Evolutionary conservation across 371 early-diverging fungal genomes (phyloP), one percentile per base, ranked within the genome.

Genomic region (Smittium mucronatum): DNA sequence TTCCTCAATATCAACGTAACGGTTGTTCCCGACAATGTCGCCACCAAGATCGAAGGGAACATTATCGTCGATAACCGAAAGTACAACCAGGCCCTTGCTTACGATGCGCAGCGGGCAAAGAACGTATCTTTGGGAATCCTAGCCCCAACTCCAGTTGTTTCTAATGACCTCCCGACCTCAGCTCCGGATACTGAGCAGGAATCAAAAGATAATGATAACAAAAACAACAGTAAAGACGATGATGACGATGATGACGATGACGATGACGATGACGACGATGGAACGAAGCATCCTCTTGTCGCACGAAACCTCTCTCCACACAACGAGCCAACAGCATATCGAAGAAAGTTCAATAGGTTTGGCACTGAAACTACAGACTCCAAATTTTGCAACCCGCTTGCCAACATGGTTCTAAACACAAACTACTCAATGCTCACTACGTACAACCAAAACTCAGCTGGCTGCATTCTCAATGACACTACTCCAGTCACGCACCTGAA

Each of bases 171-270:
- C 5, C 36, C 32, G 34, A 65, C n/a, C 2, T 31, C 34, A 65
- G 34, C n/a, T 32, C 21, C n/a, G 21, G 32, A n/a, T 11, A 15
- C 28, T 63, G 32, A 57, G 17, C 17, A 17, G 17, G n/a, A 63
- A 63, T 17, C 8, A 8, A 8, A 32, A 32, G 11, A 63, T 30
- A n/a, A 16, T 16, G 17, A 57, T 17, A 17, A 57, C 57, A 17
- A 57, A 57, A 61, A n/a, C 28, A 30, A 28, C 63, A 61, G 11
- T 61, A 32, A 61, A 30, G n/a, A 61, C 47, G 47, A 61, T 30
- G 32, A 32, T 5, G 34, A 36, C n/a, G 36, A 65, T n/a, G 34
- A 34, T n/a, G 11, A 33, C n/a, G 34, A 34, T 34, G 34, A 65
- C 32, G 65, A 33, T 2, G 65, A 36, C n/a, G 34, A n/a, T 11